Base-by-base conservation (phyloP, 371 early-diverging fungal species). In the Mortierella sp. region DNA sequence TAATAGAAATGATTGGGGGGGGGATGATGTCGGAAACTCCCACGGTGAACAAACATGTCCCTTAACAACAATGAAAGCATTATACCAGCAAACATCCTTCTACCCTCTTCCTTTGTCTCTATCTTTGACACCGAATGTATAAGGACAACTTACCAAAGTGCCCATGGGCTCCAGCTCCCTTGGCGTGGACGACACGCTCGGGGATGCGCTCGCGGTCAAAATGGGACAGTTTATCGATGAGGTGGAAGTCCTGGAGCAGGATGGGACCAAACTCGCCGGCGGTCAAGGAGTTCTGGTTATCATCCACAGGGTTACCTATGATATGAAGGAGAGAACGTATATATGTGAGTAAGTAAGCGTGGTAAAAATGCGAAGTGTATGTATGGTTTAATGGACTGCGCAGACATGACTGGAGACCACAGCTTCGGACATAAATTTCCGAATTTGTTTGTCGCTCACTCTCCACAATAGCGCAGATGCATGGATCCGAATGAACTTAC, bases 241-340 rank as follows among this genome's bases (percentile, higher is more conserved):
- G 89, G 74, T 94, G 93, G 76, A 95, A 94, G 81, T 96, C 96
- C 83, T 95, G 94, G 60, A 96, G 60, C 27, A 91, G 79, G 68
- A 92, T 80, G 0, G 93, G 93, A 3, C 93, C 93, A 72, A 84
- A 79, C 63, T 79, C 81, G 29, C 94, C 94, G 27, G 93, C 92
- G 18, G 93, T 92, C 79, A 90, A 41, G 24, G 92, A 90, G 77
- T 93, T 91, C 77, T 92, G 92, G 88, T 93, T 93, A 80, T 93
- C 87, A 71, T 90, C 89, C n/a, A 94, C 92, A 27, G 93, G 94
- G 80, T 91, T 90, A 72, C 94, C 94, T 86, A 75, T 38, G 44
- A 56, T 14, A 65, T 60, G 60, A 60, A 14, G 6, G 7, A 35
- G 32, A 6, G 4, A 27, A 29, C 35, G 18, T 44, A 48, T 18